Evolutionary conservation across 2,329 filamentous ascomycete species (phyloP), one percentile per base, ranked within the genome.

Genomic region (Botrytis sinoallii): DNA sequence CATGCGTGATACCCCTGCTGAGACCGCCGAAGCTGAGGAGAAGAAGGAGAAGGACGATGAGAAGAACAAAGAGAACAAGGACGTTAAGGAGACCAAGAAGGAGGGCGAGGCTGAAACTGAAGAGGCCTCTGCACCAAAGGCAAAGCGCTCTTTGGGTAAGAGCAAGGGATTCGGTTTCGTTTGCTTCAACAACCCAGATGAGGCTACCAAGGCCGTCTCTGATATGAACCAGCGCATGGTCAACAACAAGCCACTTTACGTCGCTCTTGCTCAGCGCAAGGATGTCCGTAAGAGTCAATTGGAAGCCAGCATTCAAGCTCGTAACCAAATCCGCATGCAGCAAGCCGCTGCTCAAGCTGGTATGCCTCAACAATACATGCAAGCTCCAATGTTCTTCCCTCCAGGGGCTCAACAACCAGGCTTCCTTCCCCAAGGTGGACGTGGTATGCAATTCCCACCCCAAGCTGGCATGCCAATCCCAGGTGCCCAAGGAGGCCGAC

Each of bases 191-290:
- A 98, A 97, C 88, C 95, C 96, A 75, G 96, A 99, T 81, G 96
- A 99, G 84, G 96, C 96, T 78, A 98, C 95, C 86, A 98, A 98
- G 90, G 96, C 96, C 77, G 95, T 99, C 77, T 94, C 95, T 75
- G 96, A 99, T 85, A 98, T 98, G 94, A 99, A 99, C 88, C 95
- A 98, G 88, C 94, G 96, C 85, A 99, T 99, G 96, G 88, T 98
- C 79, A 92, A 95, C 84, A 90, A 89, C 86, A 99, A 99, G 91
- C 96, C 96, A 74, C 89, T 99, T 75, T 99, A 99, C 83, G 96
- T 99, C 81, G 96, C 96, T 80, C 90, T 99, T 78, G 96, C 96
- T 77, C 96, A 99, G 89, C 95, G 96, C 86, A 99, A 99, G 91
- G 96, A 99, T 85, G 95, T 99, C 81, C 95, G 96, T 85, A 97